phyloP scores from a whole-genome alignment of 2,329 filamentous ascomycete species.

The Calcarisporium arbuscula region DNA sequence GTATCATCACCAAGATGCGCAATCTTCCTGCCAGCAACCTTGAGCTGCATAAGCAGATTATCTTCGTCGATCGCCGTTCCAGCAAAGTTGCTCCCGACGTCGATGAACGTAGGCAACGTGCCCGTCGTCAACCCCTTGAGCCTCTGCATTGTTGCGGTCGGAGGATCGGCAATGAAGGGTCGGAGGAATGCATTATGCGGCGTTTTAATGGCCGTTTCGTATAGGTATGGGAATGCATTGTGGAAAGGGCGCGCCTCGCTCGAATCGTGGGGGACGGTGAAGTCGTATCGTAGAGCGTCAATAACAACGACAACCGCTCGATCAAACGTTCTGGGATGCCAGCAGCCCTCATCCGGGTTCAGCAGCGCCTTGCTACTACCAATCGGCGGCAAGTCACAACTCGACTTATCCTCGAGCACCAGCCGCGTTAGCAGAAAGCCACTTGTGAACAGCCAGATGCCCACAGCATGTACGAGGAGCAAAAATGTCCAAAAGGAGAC shows the following conservation, averaged over 20 bases:
- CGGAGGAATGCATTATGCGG: slow-evolving; percentile 83
- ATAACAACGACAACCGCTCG: slow-evolving; percentile 87
- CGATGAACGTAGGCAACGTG: slow-evolving; percentile 89
- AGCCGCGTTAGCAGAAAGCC: slow-evolving; percentile 88
- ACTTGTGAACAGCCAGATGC: slow-evolving; percentile 87
- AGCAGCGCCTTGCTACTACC: slow-evolving; percentile 33
- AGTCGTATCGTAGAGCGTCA: slow-evolving; percentile 94
- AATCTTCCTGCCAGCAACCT: slow-evolving; percentile 62
- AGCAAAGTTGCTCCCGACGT: slow-evolving; percentile 90
- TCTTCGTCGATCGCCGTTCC: slow-evolving; percentile 96
- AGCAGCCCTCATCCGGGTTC: slow-evolving; percentile 66
- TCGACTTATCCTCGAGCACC: slow-evolving; percentile 70
- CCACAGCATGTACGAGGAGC: slow-evolving; percentile 67
- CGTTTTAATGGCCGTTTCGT: slow-evolving; percentile 68
- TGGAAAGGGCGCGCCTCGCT: slow-evolving; percentile 55
- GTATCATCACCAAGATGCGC: slow-evolving; percentile 98
- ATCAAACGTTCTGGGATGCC: slow-evolving; percentile 91
- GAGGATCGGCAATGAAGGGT: slow-evolving; percentile 95
- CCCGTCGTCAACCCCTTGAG: slow-evolving; percentile 93
- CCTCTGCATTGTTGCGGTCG: slow-evolving; percentile 86
- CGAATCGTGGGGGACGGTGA: slow-evolving; percentile 68
- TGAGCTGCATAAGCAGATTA: slow-evolving; percentile 61
- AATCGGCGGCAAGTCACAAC: slow-evolving; percentile 63
- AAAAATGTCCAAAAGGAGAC: slow-evolving; percentile 65
- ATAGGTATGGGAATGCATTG: slow-evolving; percentile 78